Conservation (phyloP, 345 rosid species). For the Cardiospermum halicacabum region DNA sequence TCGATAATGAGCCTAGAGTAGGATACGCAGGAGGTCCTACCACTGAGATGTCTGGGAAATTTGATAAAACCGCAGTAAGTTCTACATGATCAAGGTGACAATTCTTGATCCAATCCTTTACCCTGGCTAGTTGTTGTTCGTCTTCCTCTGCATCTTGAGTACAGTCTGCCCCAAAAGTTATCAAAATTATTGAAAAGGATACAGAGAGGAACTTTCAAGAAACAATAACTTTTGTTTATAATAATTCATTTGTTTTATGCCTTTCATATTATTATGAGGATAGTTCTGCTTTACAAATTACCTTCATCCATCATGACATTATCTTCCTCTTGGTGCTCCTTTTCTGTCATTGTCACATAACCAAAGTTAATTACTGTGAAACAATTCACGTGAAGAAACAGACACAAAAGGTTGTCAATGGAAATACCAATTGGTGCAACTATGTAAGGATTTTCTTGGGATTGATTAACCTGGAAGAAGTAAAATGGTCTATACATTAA, state of each 20-base stretch:
- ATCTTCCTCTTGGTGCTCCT: constrained; percentile 46
- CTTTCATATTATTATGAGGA: background rate
- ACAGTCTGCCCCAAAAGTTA: constrained; percentile 31
- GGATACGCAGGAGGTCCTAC: constrained; percentile 29
- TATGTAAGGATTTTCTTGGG: constrained; percentile 53
- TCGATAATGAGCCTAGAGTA: background rate
- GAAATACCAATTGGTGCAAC: constrained; percentile 67
- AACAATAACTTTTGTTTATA: background rate
- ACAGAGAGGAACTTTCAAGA: constrained; percentile 1
- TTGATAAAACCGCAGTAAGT: constrained; percentile 70
- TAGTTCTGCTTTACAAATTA: constrained; percentile 18
- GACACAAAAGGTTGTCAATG: constrained; percentile 8
- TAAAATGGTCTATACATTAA: constrained; percentile 4
- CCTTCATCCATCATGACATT: constrained; percentile 64
- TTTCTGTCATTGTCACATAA: constrained; percentile 57
- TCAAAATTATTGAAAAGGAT: background rate
- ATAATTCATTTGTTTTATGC: background rate
- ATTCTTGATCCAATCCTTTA: constrained; percentile 71
- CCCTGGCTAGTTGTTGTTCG: constrained; percentile 70
- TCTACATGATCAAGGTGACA: constrained; percentile 47
- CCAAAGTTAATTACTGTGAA: constrained; percentile 17
- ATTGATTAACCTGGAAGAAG: constrained; percentile 52
- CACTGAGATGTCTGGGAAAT: constrained; percentile 79
- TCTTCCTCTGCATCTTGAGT: constrained; percentile 86
- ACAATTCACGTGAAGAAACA: constrained; percentile 4